Base-by-base conservation (phyloP, 108 stramenopile genomes). In the Craspedostauros australis region DNA sequence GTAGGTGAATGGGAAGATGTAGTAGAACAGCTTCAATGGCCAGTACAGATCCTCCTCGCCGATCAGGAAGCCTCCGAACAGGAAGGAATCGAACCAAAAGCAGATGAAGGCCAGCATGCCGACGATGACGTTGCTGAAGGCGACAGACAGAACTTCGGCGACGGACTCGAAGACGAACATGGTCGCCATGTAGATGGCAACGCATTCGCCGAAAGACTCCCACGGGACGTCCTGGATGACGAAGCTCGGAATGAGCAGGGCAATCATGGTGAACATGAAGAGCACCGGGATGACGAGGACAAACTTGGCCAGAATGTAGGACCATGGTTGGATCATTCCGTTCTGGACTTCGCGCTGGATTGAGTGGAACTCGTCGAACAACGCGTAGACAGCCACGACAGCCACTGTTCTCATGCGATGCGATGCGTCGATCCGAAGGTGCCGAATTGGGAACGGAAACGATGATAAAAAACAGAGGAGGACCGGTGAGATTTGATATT, bases 51-150 rank as follows among this genome's bases (percentile, higher is more conserved):
- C 63, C 6, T 55, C 29, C 26, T 27, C 14, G 8, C 66, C 39
- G 12, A 73, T 57, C 18, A n/a, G n/a, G n/a, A n/a, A n/a, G n/a
- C n/a, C n/a, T n/a, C n/a, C n/a, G n/a, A n/a, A n/a, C n/a, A n/a
- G 67, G 32, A 54, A 67, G 56, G 9, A 65, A 65, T 24, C 43
- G 52, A 52, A 54, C 72, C 72, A 73, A 56, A 46, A 55, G 32
- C 39, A 40, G 48, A 67, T 51, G 27, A 47, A 67, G 4, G 50
- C 25, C 22, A 66, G 50, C 72, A 66, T 66, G 23, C 65, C 72
- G 9, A 67, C 4, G 41, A 73, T 51, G 2, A 54, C 51, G 39
- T 60, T 44, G 11, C 29, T 39, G 30, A 62, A 55, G 43, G 52
- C 32, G 0, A 67, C 72, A 12, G 65, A 27, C 25, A 73, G 29